These are phyloP conservation scores for Umbelopsis sp. DNA, from an alignment of 192 early-diverging fungal genomes.

Conservation along the genomic window DNA sequence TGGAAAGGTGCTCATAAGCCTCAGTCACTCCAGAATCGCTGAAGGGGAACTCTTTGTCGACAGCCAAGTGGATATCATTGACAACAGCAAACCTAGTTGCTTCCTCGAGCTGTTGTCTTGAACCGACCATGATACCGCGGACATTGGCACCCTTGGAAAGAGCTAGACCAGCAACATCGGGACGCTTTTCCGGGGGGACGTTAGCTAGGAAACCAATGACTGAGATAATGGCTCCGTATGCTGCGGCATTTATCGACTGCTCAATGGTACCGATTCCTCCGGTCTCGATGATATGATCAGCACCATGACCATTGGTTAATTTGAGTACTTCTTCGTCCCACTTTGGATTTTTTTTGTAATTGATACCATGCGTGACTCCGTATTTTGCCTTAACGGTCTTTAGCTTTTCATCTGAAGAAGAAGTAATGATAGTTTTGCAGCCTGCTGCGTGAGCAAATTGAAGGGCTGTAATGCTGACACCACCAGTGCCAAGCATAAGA, in stretches of 20 bases:
- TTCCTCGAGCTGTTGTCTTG: constrained; percentile 18
- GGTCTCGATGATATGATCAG: constrained; percentile 27
- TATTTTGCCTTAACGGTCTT: constrained; percentile 7
- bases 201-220: constrained; percentile 24
- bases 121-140: constrained; percentile 14
- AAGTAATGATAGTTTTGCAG: constrained; percentile 25
- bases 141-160: not conserved
- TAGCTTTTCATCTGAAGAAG: constrained; percentile 23
- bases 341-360: constrained; percentile 17
- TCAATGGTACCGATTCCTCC: constrained; percentile 24
- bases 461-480: constrained; percentile 21
- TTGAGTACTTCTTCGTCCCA: constrained; percentile 26
- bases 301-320: constrained; percentile 6
- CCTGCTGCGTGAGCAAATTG: constrained; percentile 23
- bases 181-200: constrained; percentile 4
- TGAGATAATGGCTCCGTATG: constrained; percentile 2
- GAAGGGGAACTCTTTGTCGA: constrained; percentile 9
- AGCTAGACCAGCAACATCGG: constrained; percentile 18
- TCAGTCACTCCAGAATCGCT: not conserved
- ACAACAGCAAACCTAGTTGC: constrained; percentile 17
- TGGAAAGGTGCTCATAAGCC: not conserved
- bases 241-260: constrained; percentile 4
- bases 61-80: constrained; percentile 13
- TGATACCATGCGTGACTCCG: constrained; percentile 11
- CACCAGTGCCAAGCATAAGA: constrained; percentile 25